Evolutionary conservation across 2,329 filamentous ascomycete species (phyloP).

Genomic region (Xylariaceae sp.): DNA sequence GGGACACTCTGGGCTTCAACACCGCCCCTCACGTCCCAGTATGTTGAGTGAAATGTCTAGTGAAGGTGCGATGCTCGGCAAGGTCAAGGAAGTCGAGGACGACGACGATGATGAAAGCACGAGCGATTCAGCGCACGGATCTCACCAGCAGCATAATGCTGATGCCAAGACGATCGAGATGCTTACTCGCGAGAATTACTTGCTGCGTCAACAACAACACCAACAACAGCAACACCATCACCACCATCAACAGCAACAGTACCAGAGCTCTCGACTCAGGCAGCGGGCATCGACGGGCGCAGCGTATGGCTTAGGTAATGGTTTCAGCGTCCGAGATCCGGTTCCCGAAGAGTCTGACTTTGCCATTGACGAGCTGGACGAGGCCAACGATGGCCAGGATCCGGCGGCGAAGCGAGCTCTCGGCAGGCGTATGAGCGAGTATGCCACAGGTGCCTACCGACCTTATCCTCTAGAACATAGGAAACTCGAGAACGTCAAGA

Average conservation of each 20-base stretch:
- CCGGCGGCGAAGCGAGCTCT: conserved; percentile 41
- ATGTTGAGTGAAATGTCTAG: conserved; percentile 70
- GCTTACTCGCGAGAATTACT: conserved; percentile 58
- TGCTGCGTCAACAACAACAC: conserved; percentile 48
- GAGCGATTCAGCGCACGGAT: conserved; percentile 51
- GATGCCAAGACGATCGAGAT: conserved; percentile 62
- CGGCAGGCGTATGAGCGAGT: conserved; percentile 55
- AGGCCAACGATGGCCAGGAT: conserved; percentile 50
- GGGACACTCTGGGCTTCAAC: conserved; percentile 68
- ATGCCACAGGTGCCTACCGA: conserved; percentile 41
- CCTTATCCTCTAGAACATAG: conserved; percentile 54
- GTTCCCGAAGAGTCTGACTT: conserved; percentile 65
- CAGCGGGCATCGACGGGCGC: conserved; percentile 55
- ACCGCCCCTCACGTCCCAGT: conserved; percentile 74
- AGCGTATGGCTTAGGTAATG: conserved; percentile 49
- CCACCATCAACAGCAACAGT: conserved; percentile 48
- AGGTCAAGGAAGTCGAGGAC: conserved; percentile 67
- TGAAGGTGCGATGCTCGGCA: conserved; percentile 58
- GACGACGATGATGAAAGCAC: conserved; percentile 57
- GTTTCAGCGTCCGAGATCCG: conserved; percentile 54
- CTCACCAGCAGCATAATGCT: conserved; percentile 46
- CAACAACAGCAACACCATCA: conserved; percentile 47
- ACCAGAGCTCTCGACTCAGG: conserved; percentile 50
- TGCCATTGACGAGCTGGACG: conserved; percentile 69
- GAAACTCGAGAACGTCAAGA: conserved; percentile 62